These are phyloP conservation scores for Fusarium sp. DNA, from an alignment of 2,329 filamentous ascomycete genomes.

Conservation along the genomic window DNA sequence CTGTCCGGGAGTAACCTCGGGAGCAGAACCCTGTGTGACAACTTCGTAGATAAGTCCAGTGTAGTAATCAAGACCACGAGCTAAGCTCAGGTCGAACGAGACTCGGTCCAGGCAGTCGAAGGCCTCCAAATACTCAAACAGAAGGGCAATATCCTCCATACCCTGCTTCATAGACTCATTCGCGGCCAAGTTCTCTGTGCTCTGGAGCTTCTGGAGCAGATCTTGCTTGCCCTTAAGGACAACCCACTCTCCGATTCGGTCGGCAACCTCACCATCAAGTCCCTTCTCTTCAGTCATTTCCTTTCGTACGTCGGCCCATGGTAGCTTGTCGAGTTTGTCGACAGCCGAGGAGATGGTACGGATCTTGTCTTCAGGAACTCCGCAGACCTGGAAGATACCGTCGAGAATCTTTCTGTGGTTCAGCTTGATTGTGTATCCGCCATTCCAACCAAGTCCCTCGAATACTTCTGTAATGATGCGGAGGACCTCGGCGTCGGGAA, in stretches of 20 bases:
- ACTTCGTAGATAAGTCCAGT: constrained; percentile 93
- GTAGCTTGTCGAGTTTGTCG: constrained; percentile 94
- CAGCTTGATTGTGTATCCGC: constrained; percentile 86
- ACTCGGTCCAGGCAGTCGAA: constrained; percentile 79
- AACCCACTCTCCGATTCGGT: constrained; percentile 90
- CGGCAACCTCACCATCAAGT: constrained; percentile 79
- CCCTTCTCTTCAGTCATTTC: constrained; percentile 97
- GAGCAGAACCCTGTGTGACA: constrained; percentile 82
- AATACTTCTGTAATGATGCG: constrained; percentile 89
- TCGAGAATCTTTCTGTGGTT: constrained; percentile 96
- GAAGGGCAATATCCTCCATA: constrained; percentile 81
- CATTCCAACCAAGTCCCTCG: constrained; percentile 79
- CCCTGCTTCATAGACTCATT: constrained; percentile 84
- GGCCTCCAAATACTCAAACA: constrained; percentile 85
- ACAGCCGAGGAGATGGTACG: constrained; percentile 91
- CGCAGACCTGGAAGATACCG: constrained; percentile 90
- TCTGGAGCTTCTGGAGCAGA: constrained; percentile 76
- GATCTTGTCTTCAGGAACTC: constrained; percentile 88
- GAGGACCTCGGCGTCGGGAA: constrained; percentile 91
- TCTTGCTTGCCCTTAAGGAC: constrained; percentile 80
- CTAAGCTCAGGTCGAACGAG: constrained; percentile 90
- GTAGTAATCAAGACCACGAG: constrained; percentile 92
- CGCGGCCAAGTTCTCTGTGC: constrained; percentile 74
- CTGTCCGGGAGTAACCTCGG: constrained; percentile 55
- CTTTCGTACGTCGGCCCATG: constrained; percentile 89